A percentile compares a stretch with the other conserved stretches of the same genome.
Evolutionary conservation across 23 red algal species (phyloP).

Genomic region (Agarophyton chilense): DNA sequence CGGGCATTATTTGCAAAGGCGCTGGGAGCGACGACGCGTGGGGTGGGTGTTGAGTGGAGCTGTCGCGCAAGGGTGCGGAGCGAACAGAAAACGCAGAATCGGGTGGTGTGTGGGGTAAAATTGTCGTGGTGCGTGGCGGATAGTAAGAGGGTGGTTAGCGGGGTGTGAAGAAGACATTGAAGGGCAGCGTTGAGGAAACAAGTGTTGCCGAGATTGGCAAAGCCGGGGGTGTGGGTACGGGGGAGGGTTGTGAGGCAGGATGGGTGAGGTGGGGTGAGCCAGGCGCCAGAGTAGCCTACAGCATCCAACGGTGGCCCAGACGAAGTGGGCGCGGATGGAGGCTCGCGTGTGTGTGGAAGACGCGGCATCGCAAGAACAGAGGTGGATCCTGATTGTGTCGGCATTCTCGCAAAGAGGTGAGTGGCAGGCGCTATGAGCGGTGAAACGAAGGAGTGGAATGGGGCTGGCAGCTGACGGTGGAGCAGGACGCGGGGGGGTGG

Average conservation of each 20-base stretch:
- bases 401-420: slow-evolving; percentile 14
- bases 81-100: slow-evolving; percentile 53
- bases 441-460: not conserved
- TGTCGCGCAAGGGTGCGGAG: slow-evolving; percentile 33
- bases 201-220: slow-evolving; percentile 93
- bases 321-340: not conserved
- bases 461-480: too few species aligned
- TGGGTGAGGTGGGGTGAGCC: slow-evolving; percentile 47
- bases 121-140: slow-evolving; percentile 14
- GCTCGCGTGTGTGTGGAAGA: slow-evolving; percentile 25
- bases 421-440: not conserved
- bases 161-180: slow-evolving; percentile 80
- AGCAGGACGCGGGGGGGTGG: not conserved
- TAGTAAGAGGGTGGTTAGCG: slow-evolving; percentile 22
- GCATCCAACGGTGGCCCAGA: not conserved
- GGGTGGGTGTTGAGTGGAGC: slow-evolving; percentile 7
- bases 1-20: slow-evolving; percentile 27
- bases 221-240: slow-evolving; percentile 49
- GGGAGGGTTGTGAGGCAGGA: not conserved
- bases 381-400: slow-evolving; percentile 26
- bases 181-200: slow-evolving; percentile 94
- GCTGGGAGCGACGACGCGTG: slow-evolving; percentile 24
- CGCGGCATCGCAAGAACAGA: slow-evolving; percentile 52
- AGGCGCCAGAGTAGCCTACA: slow-evolving; percentile 47
- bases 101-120: not conserved